Evolutionary conservation across 176 grass and related monocot genomes (phyloP), one percentile per base, ranked within the genome.

Genomic region (Zizania latifolia): DNA sequence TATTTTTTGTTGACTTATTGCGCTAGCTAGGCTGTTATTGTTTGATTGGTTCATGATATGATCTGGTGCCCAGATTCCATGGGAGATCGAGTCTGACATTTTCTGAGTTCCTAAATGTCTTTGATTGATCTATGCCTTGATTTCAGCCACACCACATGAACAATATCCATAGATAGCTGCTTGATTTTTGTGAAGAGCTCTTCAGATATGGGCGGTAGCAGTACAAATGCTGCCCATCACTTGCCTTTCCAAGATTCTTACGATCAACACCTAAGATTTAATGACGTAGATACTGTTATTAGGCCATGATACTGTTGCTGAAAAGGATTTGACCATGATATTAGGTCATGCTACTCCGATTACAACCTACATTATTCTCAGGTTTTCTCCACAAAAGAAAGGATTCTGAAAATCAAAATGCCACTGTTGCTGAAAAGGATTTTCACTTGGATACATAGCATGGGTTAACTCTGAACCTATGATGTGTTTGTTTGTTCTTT

Each of bases 181-280:
- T 50, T 60, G 30, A 59, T 82, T 72, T 55, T 19, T 60, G 39
- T 7, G 24, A 38, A 65, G 50, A 28, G 12, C 13, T 23, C 44
- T 86, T 64, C 35, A 64, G 16, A 44, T 70, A 27, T 36, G 13
- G 68, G 68, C 60, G 50, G 50, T 27, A 78, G 85, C 72, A 82
- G 74, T 72, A 68, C 79, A 78, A 53, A 71, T 14, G 74, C 39
- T 41, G 67, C 85, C 51, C 74, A 83, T 78, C 51, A 61, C 74
- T 68, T 28, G 74, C 26, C 50, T 67, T 59, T 78, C 14, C 39
- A 6, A 67, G 79, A 87, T 83, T 78, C 85, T 68, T 67, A 72
- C 53, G 79, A 53, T 71, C 67, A 48, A 67, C 61, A 78, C 73
- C 85, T 79, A 66, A 59, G 71, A 87, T 67, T 81, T 68, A 83